phyloP scores from a whole-genome alignment of 148 eudicot species.

The Fagopyrum tataricum region DNA sequence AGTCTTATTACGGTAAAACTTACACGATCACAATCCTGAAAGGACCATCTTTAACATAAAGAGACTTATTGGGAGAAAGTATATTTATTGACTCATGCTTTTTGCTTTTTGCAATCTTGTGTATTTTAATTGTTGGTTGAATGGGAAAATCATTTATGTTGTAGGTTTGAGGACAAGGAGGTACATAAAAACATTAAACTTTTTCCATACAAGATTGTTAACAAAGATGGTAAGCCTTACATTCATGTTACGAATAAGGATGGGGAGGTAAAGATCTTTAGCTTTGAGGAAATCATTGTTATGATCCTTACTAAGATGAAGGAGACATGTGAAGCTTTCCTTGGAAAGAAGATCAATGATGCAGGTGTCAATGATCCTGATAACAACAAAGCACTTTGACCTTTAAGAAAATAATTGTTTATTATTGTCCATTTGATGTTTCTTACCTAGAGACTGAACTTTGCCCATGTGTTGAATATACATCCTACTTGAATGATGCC shows the following conservation, averaged over 20 bases:
- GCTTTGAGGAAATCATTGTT: conserved; percentile 13
- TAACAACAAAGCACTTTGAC: not conserved
- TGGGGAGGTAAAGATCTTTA: conserved; percentile 8
- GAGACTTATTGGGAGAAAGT: conserved; percentile 15
- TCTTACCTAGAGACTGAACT: not conserved
- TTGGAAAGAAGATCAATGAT: conserved; percentile 15
- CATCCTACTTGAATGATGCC: conserved; percentile 14
- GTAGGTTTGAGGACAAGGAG: conserved; percentile 14
- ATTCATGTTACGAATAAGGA: conserved; percentile 12
- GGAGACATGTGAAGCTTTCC: conserved; percentile 13
- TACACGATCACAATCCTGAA: too few relatives aligned
- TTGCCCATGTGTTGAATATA: not conserved
- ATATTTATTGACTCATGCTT: not conserved
- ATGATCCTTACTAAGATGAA: conserved; percentile 14
- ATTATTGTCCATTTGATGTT: not conserved
- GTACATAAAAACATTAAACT: conserved; percentile 10
- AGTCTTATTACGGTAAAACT: too few relatives aligned
- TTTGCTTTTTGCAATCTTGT: not conserved
- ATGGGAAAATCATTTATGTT: not conserved
- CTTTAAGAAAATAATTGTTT: not conserved
- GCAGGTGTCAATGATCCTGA: conserved; percentile 15
- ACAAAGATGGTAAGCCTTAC: conserved; percentile 13
- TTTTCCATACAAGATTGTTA: conserved; percentile 14
- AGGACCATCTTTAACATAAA: conserved; percentile 11
- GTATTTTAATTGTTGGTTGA: not conserved